These are phyloP conservation scores for Dictyostelium intermedium DNA, from an alignment of 78 protist species.

Conservation along the genomic window DNA sequence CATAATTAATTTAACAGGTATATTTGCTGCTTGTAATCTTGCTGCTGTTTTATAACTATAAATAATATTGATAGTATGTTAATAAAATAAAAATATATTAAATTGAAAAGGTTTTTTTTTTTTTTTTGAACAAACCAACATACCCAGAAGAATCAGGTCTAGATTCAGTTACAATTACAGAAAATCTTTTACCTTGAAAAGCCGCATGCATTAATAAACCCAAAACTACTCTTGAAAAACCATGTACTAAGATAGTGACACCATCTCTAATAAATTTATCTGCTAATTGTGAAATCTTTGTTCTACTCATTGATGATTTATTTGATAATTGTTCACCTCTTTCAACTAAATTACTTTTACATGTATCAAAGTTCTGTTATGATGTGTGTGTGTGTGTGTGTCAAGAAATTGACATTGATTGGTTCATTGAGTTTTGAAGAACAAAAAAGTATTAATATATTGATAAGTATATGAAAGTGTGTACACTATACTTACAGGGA, in stretches of 20 bases:
- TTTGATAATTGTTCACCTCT: slow-evolving; percentile 79
- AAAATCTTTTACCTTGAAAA: slow-evolving; percentile 59
- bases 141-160: slow-evolving; percentile 84
- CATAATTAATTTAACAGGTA: slow-evolving; percentile 91
- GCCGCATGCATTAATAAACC: slow-evolving; percentile 73
- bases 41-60: slow-evolving; percentile 63
- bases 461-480: background rate
- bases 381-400: background rate
- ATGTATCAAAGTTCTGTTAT: slow-evolving; percentile 74
- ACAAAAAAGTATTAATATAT: background rate
- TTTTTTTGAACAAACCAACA: too few relatives aligned
- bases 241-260: slow-evolving; percentile 83
- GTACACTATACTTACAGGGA: slow-evolving; percentile 66
- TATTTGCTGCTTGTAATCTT: slow-evolving; percentile 68
- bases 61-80: background rate
- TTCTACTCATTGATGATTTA: slow-evolving; percentile 49
- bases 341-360: slow-evolving; percentile 73
- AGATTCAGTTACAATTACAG: slow-evolving; percentile 88
- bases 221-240: slow-evolving; percentile 89
- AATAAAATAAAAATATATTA: background rate
- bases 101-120: background rate
- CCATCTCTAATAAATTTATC: slow-evolving; percentile 89
- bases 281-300: slow-evolving; percentile 81
- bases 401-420: too few relatives aligned
- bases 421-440: background rate